Evolutionary conservation across 2,329 filamentous ascomycete genomes (phyloP), one percentile per base, ranked within the genome.

Genomic region (Aspergillus novofumigatus): DNA sequence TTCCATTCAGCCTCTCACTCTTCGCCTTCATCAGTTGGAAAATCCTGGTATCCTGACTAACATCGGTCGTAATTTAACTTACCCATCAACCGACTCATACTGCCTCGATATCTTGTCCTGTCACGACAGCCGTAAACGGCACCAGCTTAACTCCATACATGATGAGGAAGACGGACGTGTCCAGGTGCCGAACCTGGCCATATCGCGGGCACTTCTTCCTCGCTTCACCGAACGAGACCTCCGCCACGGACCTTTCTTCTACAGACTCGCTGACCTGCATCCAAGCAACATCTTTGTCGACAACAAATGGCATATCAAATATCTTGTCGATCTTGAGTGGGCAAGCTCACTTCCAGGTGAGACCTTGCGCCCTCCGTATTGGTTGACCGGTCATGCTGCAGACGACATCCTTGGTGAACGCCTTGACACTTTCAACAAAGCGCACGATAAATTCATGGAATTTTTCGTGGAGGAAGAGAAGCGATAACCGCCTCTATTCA

Each of bases 191-290:
- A 62, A 56, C 21, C 50, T 76, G 11, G 60, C 59, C 0, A 61
- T 59, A 1, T 69, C 76, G 65, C 64, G 69, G 51, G 65, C 62
- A 5, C 64, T 62, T 41, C 57, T 56, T 44, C 66, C 51, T 58
- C 72, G 61, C 49, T 73, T 59, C 67, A 66, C 60, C 28, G 60
- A 59, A 4, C 55, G 61, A 23, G 70, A 74, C 58, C 60, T 70
- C 23, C 64, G 69, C 4, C 49, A 68, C 20, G 73, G 74, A 1
- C 72, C 72, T 1, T 77, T 74, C 53, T 51, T 71, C 11, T 64
- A 67, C 51, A 59, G 52, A 1, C 62, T 78, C 8, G 77, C 75
- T 8, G 75, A 79, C 61, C 60, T 79, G 6, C 72, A 78, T 54
- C 65, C 65, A 52, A 75, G 72, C 55, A 70, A 69, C 48, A 62